A percentile compares a stretch with the other conserved stretches of the same genome.
phyloP scores from a whole-genome alignment of 2,329 filamentous ascomycete species.

The Epichloe amarillans region DNA sequence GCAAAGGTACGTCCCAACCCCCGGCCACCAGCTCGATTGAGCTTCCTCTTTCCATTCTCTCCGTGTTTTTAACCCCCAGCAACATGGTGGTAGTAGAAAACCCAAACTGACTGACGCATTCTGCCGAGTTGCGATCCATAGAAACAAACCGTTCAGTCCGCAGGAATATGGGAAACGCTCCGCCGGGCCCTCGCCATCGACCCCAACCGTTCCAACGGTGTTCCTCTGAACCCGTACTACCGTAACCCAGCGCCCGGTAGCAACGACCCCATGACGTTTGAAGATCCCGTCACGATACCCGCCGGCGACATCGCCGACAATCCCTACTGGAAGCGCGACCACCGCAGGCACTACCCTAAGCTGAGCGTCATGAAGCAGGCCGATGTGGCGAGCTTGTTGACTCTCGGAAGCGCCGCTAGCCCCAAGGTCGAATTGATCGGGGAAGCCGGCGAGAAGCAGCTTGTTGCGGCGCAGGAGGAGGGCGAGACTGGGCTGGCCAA shows the following conservation, averaged over 20 bases:
- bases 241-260: constrained; percentile 57
- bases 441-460: constrained; percentile 44
- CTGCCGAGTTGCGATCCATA: constrained; percentile 22
- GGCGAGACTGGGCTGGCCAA: constrained; percentile 61
- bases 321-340: constrained; percentile 74
- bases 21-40: neutral
- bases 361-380: constrained; percentile 70
- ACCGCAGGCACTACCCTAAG: constrained; percentile 67
- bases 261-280: constrained; percentile 24
- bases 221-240: constrained; percentile 87
- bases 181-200: constrained; percentile 71
- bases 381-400: constrained; percentile 74
- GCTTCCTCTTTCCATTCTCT: neutral
- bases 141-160: constrained; percentile 94
- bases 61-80: no score
- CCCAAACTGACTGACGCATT: no score
- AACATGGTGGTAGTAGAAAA: no score
- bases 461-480: constrained; percentile 65
- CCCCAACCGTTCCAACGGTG: constrained; percentile 75
- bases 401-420: constrained; percentile 64
- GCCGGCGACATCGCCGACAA: constrained; percentile 31
- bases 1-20: constrained; percentile 35
- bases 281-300: constrained; percentile 44
- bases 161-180: constrained; percentile 75
- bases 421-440: constrained; percentile 74